Evolutionary conservation across 2,329 filamentous ascomycete species (phyloP).

Genomic region (Stachybotrys chlorohalonatus): DNA sequence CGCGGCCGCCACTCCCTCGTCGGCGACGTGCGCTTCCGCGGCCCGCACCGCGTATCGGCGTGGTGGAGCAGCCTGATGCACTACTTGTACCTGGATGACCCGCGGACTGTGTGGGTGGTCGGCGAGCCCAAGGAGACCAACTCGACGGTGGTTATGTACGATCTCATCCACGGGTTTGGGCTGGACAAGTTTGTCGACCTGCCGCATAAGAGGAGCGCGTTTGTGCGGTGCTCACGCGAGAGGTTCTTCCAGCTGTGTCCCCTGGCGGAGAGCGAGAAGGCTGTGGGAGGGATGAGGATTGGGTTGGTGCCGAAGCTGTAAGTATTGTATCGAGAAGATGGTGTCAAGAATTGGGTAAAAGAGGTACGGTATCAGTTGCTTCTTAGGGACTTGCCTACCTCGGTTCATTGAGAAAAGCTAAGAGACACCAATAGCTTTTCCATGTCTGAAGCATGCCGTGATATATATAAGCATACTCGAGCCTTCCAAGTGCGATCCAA

Average conservation of each 20-base stretch:
- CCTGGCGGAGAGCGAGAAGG: constrained; percentile 46
- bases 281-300: constrained; percentile 43
- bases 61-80: constrained; percentile 57
- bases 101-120: constrained; percentile 45
- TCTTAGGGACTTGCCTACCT: neutral
- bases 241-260: constrained; percentile 62
- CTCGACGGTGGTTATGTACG: constrained; percentile 62
- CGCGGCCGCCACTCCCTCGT: constrained; percentile 50
- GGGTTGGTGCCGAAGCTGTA: constrained; percentile 46
- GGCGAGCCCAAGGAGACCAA: constrained; percentile 68
- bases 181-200: constrained; percentile 65
- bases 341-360: neutral
- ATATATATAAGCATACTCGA: neutral
- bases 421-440: neutral
- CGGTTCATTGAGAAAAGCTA: neutral
- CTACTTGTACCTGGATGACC: constrained; percentile 53
- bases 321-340: neutral
- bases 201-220: constrained; percentile 61
- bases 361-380: too few relatives aligned
- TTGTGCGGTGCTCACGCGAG: constrained; percentile 55
- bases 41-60: constrained; percentile 49
- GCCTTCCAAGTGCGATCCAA: too few relatives aligned
- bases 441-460: neutral
- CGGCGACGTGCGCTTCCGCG: constrained; percentile 49
- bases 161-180: constrained; percentile 64